Base-by-base conservation (phyloP, 352 stramenopile genomes). In the Aphanomyces astaci region DNA sequence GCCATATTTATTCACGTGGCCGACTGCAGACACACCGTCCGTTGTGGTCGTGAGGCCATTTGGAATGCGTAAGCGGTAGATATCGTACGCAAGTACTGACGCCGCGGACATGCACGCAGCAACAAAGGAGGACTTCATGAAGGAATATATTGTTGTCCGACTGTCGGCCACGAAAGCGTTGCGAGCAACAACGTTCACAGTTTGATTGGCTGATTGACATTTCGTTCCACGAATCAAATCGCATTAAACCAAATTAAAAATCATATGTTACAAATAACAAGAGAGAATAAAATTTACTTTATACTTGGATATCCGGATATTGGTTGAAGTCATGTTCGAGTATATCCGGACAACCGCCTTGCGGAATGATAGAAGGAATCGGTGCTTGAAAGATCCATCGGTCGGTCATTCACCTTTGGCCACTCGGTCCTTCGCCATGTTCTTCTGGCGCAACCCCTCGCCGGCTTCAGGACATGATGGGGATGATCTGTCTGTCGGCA, bases 1-100 rank as follows among this genome's bases (percentile, higher is more conserved):
- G 15, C 66, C 66, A 9, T 53, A 19, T 25, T 52, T 65, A 31
- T 72, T 67, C 30, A 64, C 55, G 40, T 72, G 66, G 3, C 66
- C 66, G 28, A 70, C 66, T 49, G 66, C 66, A 10, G 25, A 22
- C 17, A 64, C 39, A 3, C 66, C 66, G 15, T 43, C 4, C 15
- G 71, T 51, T 25, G 48, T 3, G 13, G n/a, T 55, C 7, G 32
- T 62, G 22, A 64, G 51, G n/a, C 66, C 66, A 65, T 64, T 72
- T 3, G 66, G 66, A 28, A 72, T 72, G 30, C 60, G 45, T 11
- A 68, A 24, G 11, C 62, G 62, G 27, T 68, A 68, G 39, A 45
- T 51, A 17, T 51, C 49, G 24, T 46, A 68, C 4, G 62, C 56
- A 3, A 4, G 4, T 5, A 11, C n/a, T 4, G 32, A 22, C 36